Base-by-base conservation (phyloP, 2,329 filamentous ascomycete genomes). In the Alternaria conjuncta region DNA sequence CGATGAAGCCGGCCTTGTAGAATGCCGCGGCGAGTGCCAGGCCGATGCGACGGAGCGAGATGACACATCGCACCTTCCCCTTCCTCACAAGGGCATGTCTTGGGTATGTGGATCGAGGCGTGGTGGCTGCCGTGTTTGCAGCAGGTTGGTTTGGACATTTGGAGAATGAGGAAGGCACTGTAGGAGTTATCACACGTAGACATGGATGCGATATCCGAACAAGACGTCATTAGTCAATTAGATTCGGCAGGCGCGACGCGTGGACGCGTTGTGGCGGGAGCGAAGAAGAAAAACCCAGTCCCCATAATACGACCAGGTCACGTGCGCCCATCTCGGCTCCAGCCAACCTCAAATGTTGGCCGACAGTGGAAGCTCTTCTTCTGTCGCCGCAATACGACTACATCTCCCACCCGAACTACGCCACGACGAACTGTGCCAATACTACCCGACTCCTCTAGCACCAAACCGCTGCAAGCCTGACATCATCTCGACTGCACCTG, bases 401-500 rank as follows among this genome's bases (percentile, higher is more conserved):
- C 64, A 62, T 59, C 46, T 53, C 25, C 61, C 51, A 59, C 47
- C 36, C 61, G 28, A 57, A 50, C 28, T 58, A 55, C 63, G 57
- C 62, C 51, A 65, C 66, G 46, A 50, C 45, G 28, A 54, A 47
- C 53, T 50, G 55, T 51, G 63, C 61, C 67, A 55, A 63, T 25
- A 50, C 36, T 61, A 65, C 66, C 61, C 65, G 62, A 53, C 63
- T 9, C 32, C 1, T 3, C 55, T 57, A 63, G 51, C 58, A 63
- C 62, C 55, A 51, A 63, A 64, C 63, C 61, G 67, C 73, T 71
- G 64, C 68, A 63, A 61, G 66, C 68, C 65, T 63, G 63, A 69
- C 66, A 64, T 66, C 70, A 47, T 55, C 62, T 64, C 61, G 47
- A 65, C 68, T 64, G 70, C 66, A 70, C 67, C 71, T 72, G 70